Percentiles rank a stretch among this genome's conserved stretches.
Conservation (phyloP, 2,329 filamentous ascomycete genomes). For the Colletotrichum euphorbiae region DNA sequence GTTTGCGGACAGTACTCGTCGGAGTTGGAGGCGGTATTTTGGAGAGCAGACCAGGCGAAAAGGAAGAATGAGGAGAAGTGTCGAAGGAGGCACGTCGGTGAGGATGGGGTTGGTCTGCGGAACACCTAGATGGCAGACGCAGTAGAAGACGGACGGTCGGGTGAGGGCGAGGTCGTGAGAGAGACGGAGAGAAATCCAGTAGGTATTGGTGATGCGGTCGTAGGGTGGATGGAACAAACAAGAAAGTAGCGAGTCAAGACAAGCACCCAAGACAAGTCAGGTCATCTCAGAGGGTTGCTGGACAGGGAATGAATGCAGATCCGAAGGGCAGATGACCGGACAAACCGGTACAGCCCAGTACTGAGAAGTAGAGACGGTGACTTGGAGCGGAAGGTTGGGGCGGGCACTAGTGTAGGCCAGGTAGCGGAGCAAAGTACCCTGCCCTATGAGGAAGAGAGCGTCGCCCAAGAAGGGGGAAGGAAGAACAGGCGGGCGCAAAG, state of each 20-base stretch:
- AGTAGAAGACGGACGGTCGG: neutral
- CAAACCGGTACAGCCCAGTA: conserved; percentile 10
- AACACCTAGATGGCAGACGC: neutral
- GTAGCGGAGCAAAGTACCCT: conserved; percentile 14
- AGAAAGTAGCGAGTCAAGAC: neutral
- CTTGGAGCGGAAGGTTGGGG: conserved; percentile 17
- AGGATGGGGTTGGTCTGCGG: neutral
- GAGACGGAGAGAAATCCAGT: neutral
- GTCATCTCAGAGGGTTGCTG: conserved; percentile 5
- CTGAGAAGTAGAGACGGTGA: neutral
- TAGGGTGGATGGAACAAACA: neutral
- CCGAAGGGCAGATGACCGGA: conserved; percentile 34
- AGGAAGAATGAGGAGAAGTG: neutral
- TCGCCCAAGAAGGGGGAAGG: conserved; percentile 27
- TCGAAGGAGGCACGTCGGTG: neutral
- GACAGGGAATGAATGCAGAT: conserved; percentile 32
- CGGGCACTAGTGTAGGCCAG: neutral
- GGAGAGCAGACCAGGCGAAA: neutral
- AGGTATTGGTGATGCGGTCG: conserved; percentile 2
- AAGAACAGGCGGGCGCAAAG: conserved; percentile 33
- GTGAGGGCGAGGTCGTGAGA: neutral
- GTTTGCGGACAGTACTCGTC: neutral
- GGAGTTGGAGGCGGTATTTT: neutral
- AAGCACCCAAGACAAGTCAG: conserved; percentile 12
- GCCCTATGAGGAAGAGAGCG: neutral